Conservation (phyloP, 495 filamentous ascomycete species). For the Podospora conica region DNA sequence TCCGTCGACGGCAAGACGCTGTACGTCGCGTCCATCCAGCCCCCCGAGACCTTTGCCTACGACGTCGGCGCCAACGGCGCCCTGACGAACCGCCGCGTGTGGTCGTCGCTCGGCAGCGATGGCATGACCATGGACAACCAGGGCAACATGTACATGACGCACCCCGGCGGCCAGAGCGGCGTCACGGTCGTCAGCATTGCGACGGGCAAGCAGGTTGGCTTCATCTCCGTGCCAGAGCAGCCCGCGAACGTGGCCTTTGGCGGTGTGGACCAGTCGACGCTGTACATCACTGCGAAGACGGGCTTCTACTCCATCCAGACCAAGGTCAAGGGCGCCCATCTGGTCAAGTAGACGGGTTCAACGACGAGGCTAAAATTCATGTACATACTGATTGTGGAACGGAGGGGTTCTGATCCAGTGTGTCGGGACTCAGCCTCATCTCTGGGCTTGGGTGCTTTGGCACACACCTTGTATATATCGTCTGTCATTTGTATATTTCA, state of each 20-base stretch:
- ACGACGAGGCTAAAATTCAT: conserved; percentile 1
- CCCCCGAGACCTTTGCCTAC: conserved; percentile 14
- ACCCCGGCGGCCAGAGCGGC: conserved; percentile 5
- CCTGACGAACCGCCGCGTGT: conserved; percentile 12
- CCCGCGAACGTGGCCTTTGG: conserved; percentile 16
- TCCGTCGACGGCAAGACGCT: conserved; percentile 15
- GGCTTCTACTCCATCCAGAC: conserved; percentile 15
- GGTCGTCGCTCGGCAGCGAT: conserved; percentile 12
- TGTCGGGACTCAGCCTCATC: no score
- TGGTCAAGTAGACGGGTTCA: conserved; percentile 12
- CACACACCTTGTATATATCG: no score
- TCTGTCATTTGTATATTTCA: no score
- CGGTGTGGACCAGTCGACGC: conserved; percentile 13
- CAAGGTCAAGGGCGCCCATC: conserved; percentile 17
- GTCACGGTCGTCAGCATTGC: conserved; percentile 16
- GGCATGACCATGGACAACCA: conserved; percentile 17
- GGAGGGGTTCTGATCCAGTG: no score
- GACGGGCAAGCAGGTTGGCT: conserved; percentile 13
- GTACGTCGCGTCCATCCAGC: conserved; percentile 12
- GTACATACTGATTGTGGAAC: no score
- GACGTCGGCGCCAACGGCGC: conserved; percentile 14
- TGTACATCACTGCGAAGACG: conserved; percentile 14
- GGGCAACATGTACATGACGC: conserved; percentile 15
- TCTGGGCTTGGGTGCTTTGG: no score
- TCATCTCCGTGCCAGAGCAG: conserved; percentile 10